Evolutionary conservation across 306 rosid species (phyloP), one percentile per base, ranked within the genome.

Genomic region (Cicer arietinum): DNA sequence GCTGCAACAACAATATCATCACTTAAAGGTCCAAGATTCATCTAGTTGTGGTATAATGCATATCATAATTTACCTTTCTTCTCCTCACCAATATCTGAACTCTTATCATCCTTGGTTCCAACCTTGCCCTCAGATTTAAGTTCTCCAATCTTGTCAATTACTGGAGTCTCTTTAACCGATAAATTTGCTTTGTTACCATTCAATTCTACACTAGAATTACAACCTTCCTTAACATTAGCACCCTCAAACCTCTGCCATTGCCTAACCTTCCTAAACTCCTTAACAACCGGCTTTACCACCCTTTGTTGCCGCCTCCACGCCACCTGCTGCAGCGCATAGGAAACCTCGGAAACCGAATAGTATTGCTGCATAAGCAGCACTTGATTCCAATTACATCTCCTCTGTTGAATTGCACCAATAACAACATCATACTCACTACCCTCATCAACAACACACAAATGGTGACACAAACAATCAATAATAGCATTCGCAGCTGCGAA

Each of bases 291-390:
- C 67, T 91, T 91, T 54, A 74, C 86, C 0, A 86, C 90, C 80
- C 90, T 88, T 78, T 85, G 98, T 83, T 92, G 99, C 86, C 80
- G 86, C 88, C 90, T 87, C 90, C 89, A 89, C 1, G 88, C 84
- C 53, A 81, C 98, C 74, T 95, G 98, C 54, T 95, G 93, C 71
- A 95, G 83, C 0, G 91, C 84, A 70, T 78, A 81, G 12, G 61
- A 53, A 40, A 92, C 99, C 16, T 95, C 98, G 1, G 90, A 86
- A 67, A 95, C 94, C 0, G 99, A 84, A 84, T 86, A 95, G 82
- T 90, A 90, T 63, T 92, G 98, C 86, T 95, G 99, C 99, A 95
- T 92, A 82, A 92, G 92, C 74, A 95, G 88, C 78, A 92, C 98
- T 50, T 89, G 97, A 39, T 82, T 90, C 98, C 98, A 93, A 79